A percentile compares a stretch with the other conserved stretches of the same genome.
These are phyloP conservation scores for Nosema granulosis DNA, from an alignment of 371 early-diverging fungal genomes.

Conservation along the genomic window DNA sequence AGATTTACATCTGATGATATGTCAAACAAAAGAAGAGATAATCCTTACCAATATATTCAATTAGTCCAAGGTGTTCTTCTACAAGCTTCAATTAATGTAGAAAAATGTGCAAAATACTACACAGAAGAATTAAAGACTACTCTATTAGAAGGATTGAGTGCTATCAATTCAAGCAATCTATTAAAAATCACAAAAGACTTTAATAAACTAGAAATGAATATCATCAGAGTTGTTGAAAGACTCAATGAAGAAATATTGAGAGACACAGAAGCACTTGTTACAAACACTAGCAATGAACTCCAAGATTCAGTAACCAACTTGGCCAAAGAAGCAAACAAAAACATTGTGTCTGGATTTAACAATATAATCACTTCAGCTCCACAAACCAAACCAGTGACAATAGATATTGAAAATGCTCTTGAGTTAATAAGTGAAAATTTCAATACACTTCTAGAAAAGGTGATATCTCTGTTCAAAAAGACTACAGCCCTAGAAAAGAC, in stretches of 20 bases:
- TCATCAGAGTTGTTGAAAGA: not conserved
- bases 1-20: too few relatives aligned
- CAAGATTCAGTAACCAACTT: not conserved
- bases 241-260: constrained; percentile 1
- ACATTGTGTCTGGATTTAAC: not conserved
- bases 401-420: not conserved
- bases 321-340: not conserved
- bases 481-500: not conserved
- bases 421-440: not conserved
- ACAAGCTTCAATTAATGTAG: not conserved
- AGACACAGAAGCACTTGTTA: not conserved
- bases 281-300: constrained; percentile 1
- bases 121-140: constrained; percentile 3
- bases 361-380: not conserved
- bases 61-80: constrained; percentile 11
- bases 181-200: not conserved
- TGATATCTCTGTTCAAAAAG: not conserved
- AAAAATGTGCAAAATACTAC: constrained; percentile 12
- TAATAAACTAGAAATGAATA: not conserved
- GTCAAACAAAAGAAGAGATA: too few relatives aligned
- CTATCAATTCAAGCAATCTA: not conserved
- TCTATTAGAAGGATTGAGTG: not conserved
- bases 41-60: not conserved
- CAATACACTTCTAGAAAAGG: not conserved
- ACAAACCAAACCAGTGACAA: not conserved